These are phyloP conservation scores for Termitomyces sp. DNA, from an alignment of 768 basidiomycete species.

Conservation along the genomic window DNA sequence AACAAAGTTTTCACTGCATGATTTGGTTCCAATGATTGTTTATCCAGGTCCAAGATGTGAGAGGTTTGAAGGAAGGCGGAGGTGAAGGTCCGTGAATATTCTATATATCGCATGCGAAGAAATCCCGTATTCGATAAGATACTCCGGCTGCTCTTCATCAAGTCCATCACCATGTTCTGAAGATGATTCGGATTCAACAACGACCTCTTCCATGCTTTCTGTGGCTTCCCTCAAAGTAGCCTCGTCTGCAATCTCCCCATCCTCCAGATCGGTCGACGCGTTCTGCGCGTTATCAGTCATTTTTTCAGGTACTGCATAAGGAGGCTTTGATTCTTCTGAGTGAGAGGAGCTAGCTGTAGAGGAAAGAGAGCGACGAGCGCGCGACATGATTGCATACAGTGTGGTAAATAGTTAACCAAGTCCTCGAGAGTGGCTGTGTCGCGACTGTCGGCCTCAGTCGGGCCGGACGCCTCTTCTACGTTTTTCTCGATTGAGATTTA, in stretches of 20 bases:
- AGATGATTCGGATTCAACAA: not conserved
- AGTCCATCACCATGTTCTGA: not conserved
- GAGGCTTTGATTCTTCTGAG: not conserved
- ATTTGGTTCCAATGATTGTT: not conserved
- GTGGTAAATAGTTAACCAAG: not conserved
- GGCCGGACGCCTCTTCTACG: too few species aligned
- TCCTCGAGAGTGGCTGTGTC: conserved; percentile 1
- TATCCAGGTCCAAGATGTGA: conserved; percentile 14
- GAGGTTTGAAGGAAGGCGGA: conserved; percentile 23
- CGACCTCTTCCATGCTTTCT: not conserved
- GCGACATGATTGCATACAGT: conserved; percentile 1
- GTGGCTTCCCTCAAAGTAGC: not conserved
- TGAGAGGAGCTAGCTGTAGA: not conserved
- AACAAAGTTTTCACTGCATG: not conserved
- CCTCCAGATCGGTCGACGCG: conserved; percentile 10
- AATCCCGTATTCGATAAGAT: conserved; percentile 42
- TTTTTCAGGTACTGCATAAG: not conserved
- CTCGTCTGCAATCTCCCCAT: conserved; percentile 19
- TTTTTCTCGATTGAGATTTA: too few species aligned
- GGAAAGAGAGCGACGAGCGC: conserved; percentile 5
- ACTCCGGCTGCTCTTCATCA: conserved; percentile 30
- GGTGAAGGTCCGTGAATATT: conserved; percentile 40
- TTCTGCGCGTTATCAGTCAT: not conserved
- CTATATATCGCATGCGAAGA: conserved; percentile 33
- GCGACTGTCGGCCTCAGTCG: not conserved